A percentile compares a stretch with the other conserved stretches of the same genome.
phyloP scores from a whole-genome alignment of 2,329 filamentous ascomycete genomes.

The Colletotrichum falcatum region DNA sequence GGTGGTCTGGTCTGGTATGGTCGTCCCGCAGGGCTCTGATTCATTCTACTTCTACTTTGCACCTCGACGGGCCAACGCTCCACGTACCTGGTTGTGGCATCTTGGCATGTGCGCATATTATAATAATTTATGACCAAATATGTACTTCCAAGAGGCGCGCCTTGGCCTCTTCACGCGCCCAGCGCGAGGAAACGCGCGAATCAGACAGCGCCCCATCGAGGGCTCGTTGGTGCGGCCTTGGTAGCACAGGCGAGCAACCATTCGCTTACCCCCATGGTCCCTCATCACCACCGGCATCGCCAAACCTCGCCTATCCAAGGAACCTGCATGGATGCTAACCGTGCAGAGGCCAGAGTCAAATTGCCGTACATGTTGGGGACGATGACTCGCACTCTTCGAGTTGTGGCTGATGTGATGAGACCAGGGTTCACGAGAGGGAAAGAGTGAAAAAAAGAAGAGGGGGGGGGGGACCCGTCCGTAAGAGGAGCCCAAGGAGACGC shows the following conservation, averaged over 20 bases:
- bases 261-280: constrained; percentile 6
- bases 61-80: constrained; percentile 6
- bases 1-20: neutral
- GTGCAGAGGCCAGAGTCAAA: neutral
- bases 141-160: constrained; percentile 24
- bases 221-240: constrained; percentile 19
- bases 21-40: constrained; percentile 10
- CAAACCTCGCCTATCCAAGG: neutral
- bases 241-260: constrained; percentile 8
- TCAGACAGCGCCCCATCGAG: neutral
- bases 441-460: neutral
- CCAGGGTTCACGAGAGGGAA: constrained; percentile 21
- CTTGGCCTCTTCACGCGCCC: constrained; percentile 27
- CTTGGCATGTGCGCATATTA: constrained; percentile 25
- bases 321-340: neutral
- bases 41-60: constrained; percentile 6
- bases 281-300: constrained; percentile 2
- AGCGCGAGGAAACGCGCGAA: constrained; percentile 8
- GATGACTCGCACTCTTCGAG: constrained; percentile 18
- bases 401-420: constrained; percentile 17
- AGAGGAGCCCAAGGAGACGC: constrained; percentile 14
- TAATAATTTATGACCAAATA: constrained; percentile 12
- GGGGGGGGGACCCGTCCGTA: no score
- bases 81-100: constrained; percentile 31
- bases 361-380: constrained; percentile 5